Evolutionary conservation across 345 rosid species (phyloP).

Genomic region (Noccaea caerulescens): DNA sequence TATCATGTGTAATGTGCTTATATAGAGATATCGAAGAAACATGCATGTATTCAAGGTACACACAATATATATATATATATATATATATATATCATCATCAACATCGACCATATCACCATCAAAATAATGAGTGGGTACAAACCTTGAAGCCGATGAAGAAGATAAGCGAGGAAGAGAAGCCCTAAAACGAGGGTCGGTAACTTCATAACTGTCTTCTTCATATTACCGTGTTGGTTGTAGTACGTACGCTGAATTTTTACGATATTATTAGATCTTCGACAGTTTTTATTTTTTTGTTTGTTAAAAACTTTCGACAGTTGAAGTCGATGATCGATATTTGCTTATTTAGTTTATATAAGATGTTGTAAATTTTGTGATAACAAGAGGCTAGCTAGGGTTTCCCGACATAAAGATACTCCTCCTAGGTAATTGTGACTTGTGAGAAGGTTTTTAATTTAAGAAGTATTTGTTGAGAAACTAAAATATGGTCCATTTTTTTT

Average conservation of each 20-base stretch:
- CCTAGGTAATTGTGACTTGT: conserved; percentile 33
- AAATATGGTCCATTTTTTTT: not conserved
- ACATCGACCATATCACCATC: not conserved
- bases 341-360: not conserved
- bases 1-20: not conserved
- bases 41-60: not conserved
- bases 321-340: not conserved
- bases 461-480: conserved; percentile 21
- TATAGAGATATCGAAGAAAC: not conserved
- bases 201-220: conserved; percentile 9
- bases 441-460: not conserved
- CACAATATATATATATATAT: not conserved
- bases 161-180: conserved; percentile 14
- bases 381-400: conserved; percentile 38
- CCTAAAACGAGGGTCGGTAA: conserved; percentile 26
- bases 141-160: conserved; percentile 37
- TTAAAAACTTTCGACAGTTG: not conserved
- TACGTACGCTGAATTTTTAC: not conserved
- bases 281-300: too few species aligned
- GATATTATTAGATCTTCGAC: not conserved
- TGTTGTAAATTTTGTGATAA: not conserved
- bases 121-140: conserved; percentile 15
- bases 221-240: conserved; percentile 1
- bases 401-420: conserved; percentile 43
- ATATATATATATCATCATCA: not conserved